A percentile compares a stretch with the other conserved stretches of the same genome.
Evolutionary conservation across 192 early-diverging fungal species (phyloP).

Genomic region (Entomortierella lignicola): DNA sequence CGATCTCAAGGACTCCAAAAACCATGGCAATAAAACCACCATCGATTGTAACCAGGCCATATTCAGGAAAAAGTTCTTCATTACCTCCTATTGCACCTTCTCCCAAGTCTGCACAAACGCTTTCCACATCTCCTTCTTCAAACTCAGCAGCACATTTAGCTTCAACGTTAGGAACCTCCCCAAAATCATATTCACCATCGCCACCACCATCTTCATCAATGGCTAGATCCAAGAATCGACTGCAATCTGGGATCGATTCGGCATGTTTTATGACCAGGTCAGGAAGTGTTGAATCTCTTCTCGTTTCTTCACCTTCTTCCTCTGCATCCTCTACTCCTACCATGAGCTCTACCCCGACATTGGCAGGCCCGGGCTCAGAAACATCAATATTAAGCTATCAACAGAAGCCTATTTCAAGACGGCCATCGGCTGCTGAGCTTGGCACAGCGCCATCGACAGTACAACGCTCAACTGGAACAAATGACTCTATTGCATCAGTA

Average conservation of each 20-base stretch:
- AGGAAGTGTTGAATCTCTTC: slow-evolving; percentile 14
- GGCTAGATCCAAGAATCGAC: slow-evolving; percentile 22
- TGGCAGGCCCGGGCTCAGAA: background rate
- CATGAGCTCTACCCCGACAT: background rate
- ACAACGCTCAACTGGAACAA: background rate
- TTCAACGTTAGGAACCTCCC: background rate
- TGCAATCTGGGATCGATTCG: slow-evolving; percentile 33
- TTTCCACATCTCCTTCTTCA: background rate
- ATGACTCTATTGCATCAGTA: no score
- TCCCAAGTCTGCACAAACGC: background rate
- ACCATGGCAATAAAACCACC: slow-evolving; percentile 35
- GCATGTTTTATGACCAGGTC: slow-evolving; percentile 40
- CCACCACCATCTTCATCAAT: background rate
- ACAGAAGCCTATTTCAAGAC: slow-evolving; percentile 10
- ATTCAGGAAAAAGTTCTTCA: background rate
- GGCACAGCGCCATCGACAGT: background rate
- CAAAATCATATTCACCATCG: background rate
- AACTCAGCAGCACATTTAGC: background rate
- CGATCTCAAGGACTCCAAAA: slow-evolving; percentile 16
- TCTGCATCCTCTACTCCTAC: slow-evolving; percentile 20
- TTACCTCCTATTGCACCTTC: slow-evolving; percentile 29
- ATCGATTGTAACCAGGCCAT: slow-evolving; percentile 42
- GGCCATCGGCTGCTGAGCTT: slow-evolving; percentile 7
- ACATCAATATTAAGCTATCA: slow-evolving; percentile 8
- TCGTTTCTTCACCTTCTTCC: slow-evolving; percentile 11